Base-by-base conservation (phyloP, 2,329 filamentous ascomycete species). In the Botryotinia calthae region DNA sequence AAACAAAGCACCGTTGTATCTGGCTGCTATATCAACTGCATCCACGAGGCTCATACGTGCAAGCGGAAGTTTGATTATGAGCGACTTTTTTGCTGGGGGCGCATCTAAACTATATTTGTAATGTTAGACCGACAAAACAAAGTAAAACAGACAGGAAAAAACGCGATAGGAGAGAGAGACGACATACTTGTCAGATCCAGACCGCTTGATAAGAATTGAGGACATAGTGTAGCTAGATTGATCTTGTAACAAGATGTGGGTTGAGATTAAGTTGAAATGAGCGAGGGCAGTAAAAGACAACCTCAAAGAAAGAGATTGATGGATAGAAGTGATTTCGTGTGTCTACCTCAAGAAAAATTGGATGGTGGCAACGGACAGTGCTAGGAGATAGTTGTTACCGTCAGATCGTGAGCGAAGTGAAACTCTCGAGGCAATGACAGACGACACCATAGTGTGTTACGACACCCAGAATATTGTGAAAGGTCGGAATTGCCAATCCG, bases 81-180 rank as follows among this genome's bases (percentile, higher is more conserved):
- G 46, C 63, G 28, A 20, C 46, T 40, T 66, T 34, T 51, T 51
- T 37, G 31, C 31, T 37, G 46, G 46, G 51, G 14, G 64, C 46
- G 31, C 31, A 18, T 66, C 31, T 46, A n/a, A 51, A 66, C 44
- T 66, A 37, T 20, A 14, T 54, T 16, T 20, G 22, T 66, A 14
- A 54, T 5, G 44, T 54, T 51, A 66, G 64, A 51, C 37, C 31
- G 14, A 51, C 22, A 66, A 66, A 16, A n/a, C 25, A n/a, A 51
- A n/a, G n/a, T 16, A 5, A 14, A 51, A 51, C 5, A 66, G 44
- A 37, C 2, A 40, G 14, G 22, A 51, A 37, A 4, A 16, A 10
- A 51, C 0, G 8, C 7, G 22, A 25, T 2, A 4, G 9, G 25
- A 10, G 8, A 18, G 18, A 18, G 10, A 8, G 0, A 9, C 7